Conservation (phyloP, 345 rosid species). For the Salix koriyanagi region DNA sequence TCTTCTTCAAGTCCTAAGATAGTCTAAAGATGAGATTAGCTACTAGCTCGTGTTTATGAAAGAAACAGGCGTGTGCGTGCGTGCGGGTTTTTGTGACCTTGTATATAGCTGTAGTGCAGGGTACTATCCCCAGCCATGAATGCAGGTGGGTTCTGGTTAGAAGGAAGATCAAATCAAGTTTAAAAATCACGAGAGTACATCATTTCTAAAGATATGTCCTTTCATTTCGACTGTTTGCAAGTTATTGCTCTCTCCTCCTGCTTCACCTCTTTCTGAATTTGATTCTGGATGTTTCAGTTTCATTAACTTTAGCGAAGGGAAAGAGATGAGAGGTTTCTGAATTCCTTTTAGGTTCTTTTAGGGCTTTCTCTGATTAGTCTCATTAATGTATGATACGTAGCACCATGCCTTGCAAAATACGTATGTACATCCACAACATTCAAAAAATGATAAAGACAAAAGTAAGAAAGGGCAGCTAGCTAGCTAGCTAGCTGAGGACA, state of each 20-base stretch:
- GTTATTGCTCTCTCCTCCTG: slow-evolving; percentile 18
- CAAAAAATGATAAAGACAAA: neutral
- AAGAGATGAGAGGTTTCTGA: neutral
- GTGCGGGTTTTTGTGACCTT: slow-evolving; percentile 41
- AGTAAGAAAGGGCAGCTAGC: neutral
- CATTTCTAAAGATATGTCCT: slow-evolving; percentile 5
- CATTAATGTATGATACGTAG: slow-evolving; percentile 34
- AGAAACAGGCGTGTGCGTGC: slow-evolving; percentile 29
- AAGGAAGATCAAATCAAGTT: slow-evolving; percentile 25
- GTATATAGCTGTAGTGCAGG: slow-evolving; percentile 39
- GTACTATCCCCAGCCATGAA: slow-evolving; percentile 32
- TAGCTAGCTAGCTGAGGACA: neutral
- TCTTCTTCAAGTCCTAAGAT: slow-evolving; percentile 14
- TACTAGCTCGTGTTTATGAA: slow-evolving; percentile 6
- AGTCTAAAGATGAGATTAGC: slow-evolving; percentile 20
- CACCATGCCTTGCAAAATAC: slow-evolving; percentile 6
- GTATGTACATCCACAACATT: neutral
- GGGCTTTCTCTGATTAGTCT: slow-evolving; percentile 39
- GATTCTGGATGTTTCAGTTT: slow-evolving; percentile 33
- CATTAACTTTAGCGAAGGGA: slow-evolving; percentile 30
- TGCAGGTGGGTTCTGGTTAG: slow-evolving; percentile 43
- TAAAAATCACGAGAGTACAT: slow-evolving; percentile 14
- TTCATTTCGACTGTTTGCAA: slow-evolving; percentile 32
- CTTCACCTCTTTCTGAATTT: slow-evolving; percentile 24
- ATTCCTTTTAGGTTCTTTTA: slow-evolving; percentile 13